Conservation (phyloP, 805 yeast genomes). For the Vanderwaltozyma yarrowii region DNA sequence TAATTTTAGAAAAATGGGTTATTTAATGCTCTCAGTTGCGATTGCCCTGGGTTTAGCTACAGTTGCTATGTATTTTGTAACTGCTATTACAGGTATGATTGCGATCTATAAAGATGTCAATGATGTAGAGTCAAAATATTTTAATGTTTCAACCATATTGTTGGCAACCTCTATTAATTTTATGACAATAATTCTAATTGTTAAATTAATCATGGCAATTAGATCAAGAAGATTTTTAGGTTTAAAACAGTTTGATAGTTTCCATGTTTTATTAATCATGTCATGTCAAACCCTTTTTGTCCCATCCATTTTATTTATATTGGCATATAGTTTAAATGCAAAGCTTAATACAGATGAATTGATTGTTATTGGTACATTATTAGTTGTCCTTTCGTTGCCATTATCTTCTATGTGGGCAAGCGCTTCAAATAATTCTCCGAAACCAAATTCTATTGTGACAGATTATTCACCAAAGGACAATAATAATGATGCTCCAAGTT, state of each 20-base stretch:
- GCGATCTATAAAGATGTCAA: constrained; percentile 21
- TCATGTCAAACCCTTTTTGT: constrained; percentile 69
- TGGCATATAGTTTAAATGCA: constrained; percentile 36
- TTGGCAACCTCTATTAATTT: constrained; percentile 61
- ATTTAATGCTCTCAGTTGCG: constrained; percentile 31
- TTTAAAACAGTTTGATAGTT: constrained; percentile 67
- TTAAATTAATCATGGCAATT: constrained; percentile 61
- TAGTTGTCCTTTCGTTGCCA: constrained; percentile 68
- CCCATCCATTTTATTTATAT: constrained; percentile 60
- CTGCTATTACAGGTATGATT: constrained; percentile 37
- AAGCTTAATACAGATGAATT: constrained; percentile 31
- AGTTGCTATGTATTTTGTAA: constrained; percentile 47
- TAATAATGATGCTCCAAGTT: background rate
- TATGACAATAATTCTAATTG: constrained; percentile 47
- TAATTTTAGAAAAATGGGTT: constrained; percentile 34
- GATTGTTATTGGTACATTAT: constrained; percentile 44
- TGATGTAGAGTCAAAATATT: constrained; percentile 29
- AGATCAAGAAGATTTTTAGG: constrained; percentile 69
- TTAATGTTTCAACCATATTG: constrained; percentile 46
- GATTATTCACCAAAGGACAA: constrained; percentile 9
- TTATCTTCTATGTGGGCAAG: constrained; percentile 85
- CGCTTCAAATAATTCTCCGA: constrained; percentile 42
- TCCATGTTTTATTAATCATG: constrained; percentile 76
- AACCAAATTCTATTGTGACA: constrained; percentile 31
- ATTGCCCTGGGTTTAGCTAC: constrained; percentile 42